Evolutionary conservation across 306 rosid genomes (phyloP).

Genomic region (Sesbania bispinosa): DNA sequence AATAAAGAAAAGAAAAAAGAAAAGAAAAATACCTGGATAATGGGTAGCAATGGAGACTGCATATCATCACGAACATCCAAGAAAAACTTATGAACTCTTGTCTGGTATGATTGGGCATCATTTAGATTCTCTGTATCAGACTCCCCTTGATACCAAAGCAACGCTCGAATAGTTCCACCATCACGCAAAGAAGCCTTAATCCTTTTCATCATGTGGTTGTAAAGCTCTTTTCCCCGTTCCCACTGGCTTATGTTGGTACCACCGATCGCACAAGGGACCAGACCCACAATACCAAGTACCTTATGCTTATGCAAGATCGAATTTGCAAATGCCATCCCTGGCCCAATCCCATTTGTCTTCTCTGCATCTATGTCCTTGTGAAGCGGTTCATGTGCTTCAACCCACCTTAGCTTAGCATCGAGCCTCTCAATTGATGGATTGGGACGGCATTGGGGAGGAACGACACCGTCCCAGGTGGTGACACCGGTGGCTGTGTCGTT

Average conservation of each 20-base stretch:
- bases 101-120: constrained; percentile 48
- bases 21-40: constrained; percentile 52
- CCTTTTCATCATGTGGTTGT: constrained; percentile 55
- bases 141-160: constrained; percentile 90
- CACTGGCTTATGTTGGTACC: constrained; percentile 44
- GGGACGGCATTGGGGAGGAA: constrained; percentile 47
- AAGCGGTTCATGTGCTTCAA: constrained; percentile 69
- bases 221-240: constrained; percentile 44
- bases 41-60: constrained; percentile 65
- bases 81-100: constrained; percentile 49
- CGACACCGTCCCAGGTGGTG: constrained; percentile 59
- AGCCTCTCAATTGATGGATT: constrained; percentile 45
- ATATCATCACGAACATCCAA: constrained; percentile 56
- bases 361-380: constrained; percentile 46
- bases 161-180: constrained; percentile 43
- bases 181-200: constrained; percentile 39
- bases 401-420: constrained; percentile 55
- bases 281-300: constrained; percentile 34
- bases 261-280: constrained; percentile 57
- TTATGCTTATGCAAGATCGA: constrained; percentile 11
- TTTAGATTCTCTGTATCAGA: constrained; percentile 40
- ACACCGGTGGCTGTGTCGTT: constrained; percentile 27
- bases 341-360: constrained; percentile 41
- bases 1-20: no score
- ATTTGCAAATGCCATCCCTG: constrained; percentile 44